Evolutionary conservation across 2,329 filamentous ascomycete species (phyloP), one percentile per base, ranked within the genome.

Genomic region (Phoma sp.): DNA sequence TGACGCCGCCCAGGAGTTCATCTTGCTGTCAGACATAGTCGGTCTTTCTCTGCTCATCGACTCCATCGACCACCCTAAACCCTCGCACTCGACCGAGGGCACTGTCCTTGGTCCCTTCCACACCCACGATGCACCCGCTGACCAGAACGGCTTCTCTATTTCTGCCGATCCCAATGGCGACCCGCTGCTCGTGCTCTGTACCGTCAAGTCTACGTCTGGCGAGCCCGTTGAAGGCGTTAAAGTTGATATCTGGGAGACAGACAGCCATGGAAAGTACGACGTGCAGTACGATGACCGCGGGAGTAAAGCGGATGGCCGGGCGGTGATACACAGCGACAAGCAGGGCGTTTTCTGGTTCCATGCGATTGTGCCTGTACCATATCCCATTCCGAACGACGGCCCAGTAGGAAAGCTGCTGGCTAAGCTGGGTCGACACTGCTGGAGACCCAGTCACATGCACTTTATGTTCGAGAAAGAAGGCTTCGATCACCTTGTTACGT

Each of bases 191-290:
- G 88, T 89, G 4, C 70, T 91, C n/a, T 92, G 90, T 78, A 88
- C 82, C 0, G 78, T 93, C 52, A 85, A 82, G 58, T 88, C 91
- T 70, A 84, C 83, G 0, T 36, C 75, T 0, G 89, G 89, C 0
- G 79, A 78, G 1, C 86, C 90, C 0, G 79, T 95, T 27, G 58
- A 77, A 1, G 85, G 79, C 41, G 89, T 87, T 27, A 90, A 87
- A 69, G 83, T 93, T 58, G 90, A 95, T 72, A 87, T 95, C 60
- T 95, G 90, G 90, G 90, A 93, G 77, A 91, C 90, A 7, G 90
- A 93, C 71, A 87, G 83, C 54, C 84, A 85, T n/a, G 90, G 90
- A 8, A 85, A 87, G 67, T 95, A 95, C 70, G 90, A 95, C 69
- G 89, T 93, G 56, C 90, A 95, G 75, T 87, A 91, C 70, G 78